Conservation (phyloP, 225 moss, liverwort and hornwort species). For the Marchantia paleacea region DNA sequence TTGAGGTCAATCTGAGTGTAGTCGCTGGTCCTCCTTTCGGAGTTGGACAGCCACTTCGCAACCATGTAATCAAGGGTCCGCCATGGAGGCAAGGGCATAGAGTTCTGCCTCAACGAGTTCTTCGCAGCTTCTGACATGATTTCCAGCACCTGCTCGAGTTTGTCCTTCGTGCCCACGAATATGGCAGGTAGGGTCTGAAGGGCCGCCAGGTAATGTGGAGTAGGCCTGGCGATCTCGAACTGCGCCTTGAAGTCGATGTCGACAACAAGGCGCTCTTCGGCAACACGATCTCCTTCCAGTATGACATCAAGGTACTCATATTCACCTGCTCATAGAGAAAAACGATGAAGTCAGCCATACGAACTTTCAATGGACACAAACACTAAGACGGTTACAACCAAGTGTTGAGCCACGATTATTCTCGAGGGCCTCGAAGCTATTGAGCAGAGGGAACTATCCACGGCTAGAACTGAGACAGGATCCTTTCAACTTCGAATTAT, state of each 20-base stretch:
- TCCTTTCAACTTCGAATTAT: not conserved
- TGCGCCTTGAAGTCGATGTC: conserved; percentile 77
- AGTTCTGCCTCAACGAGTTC: conserved; percentile 55
- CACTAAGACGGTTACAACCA: not conserved
- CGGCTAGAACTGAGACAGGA: not conserved
- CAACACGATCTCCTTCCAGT: conserved; percentile 36
- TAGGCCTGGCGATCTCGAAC: conserved; percentile 72
- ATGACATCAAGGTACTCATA: conserved; percentile 72
- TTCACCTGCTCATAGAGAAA: conserved; percentile 43
- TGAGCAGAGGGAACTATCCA: too few relatives aligned
- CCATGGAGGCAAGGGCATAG: conserved; percentile 81
- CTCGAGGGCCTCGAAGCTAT: not conserved
- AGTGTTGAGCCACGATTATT: not conserved
- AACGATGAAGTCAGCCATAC: not conserved
- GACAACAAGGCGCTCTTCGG: conserved; percentile 55
- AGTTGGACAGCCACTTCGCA: conserved; percentile 65
- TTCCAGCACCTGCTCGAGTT: conserved; percentile 59
- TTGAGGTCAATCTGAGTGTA: conserved; percentile 32
- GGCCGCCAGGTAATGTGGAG: conserved; percentile 51
- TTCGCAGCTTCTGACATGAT: conserved; percentile 76
- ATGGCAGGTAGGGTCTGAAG: conserved; percentile 60
- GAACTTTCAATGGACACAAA: not conserved
- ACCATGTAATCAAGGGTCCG: conserved; percentile 70
- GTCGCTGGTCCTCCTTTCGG: conserved; percentile 42
- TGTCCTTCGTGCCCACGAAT: conserved; percentile 58